Conservation (phyloP, 768 basidiomycete genomes). For the Pleurotus pulmonarius region DNA sequence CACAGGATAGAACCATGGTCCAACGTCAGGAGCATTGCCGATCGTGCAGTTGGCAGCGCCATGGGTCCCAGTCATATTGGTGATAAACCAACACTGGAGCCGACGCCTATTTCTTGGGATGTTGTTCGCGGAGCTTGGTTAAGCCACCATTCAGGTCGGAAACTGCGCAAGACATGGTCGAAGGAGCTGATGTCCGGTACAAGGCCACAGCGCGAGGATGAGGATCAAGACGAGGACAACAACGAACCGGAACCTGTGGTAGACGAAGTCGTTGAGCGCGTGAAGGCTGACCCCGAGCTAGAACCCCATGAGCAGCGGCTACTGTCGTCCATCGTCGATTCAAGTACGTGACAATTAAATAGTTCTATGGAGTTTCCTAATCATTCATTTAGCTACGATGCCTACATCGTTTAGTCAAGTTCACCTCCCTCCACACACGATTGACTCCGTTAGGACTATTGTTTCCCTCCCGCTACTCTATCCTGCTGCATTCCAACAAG, state of each 20-base stretch:
- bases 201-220: conserved; percentile 25
- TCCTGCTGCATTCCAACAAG: conserved; percentile 82
- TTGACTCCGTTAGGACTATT: conserved; percentile 88
- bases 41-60: conserved; percentile 63
- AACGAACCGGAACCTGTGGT: conserved; percentile 33
- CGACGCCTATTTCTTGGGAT: conserved; percentile 64
- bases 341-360: conserved; percentile 40
- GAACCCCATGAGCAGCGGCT: conserved; percentile 80
- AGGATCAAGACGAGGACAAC: conserved; percentile 32
- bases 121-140: conserved; percentile 66
- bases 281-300: conserved; percentile 74
- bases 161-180: conserved; percentile 58
- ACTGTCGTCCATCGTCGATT: conserved; percentile 82
- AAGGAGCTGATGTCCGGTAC: conserved; percentile 39
- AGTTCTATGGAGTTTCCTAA: no score
- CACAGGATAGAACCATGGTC: conserved; percentile 65
- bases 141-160: conserved; percentile 43
- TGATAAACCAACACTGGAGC: conserved; percentile 43
- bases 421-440: conserved; percentile 82
- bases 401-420: conserved; percentile 85
- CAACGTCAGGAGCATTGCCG: conserved; percentile 67
- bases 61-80: conserved; percentile 11
- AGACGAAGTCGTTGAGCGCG: conserved; percentile 73
- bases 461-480: conserved; percentile 87
- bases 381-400: conserved; percentile 49